phyloP scores from a whole-genome alignment of 805 yeast species.

The Metschnikowia santaceciliae region DNA sequence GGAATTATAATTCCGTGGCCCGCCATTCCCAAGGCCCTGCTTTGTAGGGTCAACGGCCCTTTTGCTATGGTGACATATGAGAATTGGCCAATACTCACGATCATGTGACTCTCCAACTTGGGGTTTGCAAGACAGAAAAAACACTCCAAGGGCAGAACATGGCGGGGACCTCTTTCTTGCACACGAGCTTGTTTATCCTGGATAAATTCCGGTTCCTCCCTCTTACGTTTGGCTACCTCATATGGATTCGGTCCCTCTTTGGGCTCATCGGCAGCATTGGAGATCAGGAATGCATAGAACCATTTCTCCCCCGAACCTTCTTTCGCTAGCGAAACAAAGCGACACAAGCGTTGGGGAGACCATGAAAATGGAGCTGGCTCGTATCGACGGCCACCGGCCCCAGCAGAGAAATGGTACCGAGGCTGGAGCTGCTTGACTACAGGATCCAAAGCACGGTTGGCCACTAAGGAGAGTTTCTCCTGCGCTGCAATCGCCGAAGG shows the following conservation, averaged over 20 bases:
- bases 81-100: slow-evolving; percentile 65
- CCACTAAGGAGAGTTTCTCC: slow-evolving; percentile 41
- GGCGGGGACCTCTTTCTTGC: slow-evolving; percentile 5
- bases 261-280: slow-evolving; percentile 18
- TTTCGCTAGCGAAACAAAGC: slow-evolving; percentile 63
- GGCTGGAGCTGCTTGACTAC: slow-evolving; percentile 49
- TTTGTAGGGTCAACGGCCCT: slow-evolving; percentile 71
- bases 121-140: slow-evolving; percentile 85
- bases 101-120: slow-evolving; percentile 71
- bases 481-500: slow-evolving; percentile 48
- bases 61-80: slow-evolving; percentile 75
- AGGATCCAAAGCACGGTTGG: slow-evolving; percentile 42
- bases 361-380: slow-evolving; percentile 60
- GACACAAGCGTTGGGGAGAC: slow-evolving; percentile 44
- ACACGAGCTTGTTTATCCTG: background rate
- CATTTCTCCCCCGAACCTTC: slow-evolving; percentile 56
- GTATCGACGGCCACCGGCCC: slow-evolving; percentile 45
- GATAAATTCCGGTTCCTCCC: slow-evolving; percentile 1
- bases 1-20: slow-evolving; percentile 85
- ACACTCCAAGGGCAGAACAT: slow-evolving; percentile 59
- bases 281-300: slow-evolving; percentile 66
- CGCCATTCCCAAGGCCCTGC: slow-evolving; percentile 49
- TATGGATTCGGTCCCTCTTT: slow-evolving; percentile 21
- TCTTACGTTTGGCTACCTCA: slow-evolving; percentile 1
- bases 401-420: slow-evolving; percentile 62